Percentiles rank a stretch among this genome's conserved stretches.
Evolutionary conservation across 805 yeast species (phyloP).

Genomic region (Sungouiozyma intestinalis): DNA sequence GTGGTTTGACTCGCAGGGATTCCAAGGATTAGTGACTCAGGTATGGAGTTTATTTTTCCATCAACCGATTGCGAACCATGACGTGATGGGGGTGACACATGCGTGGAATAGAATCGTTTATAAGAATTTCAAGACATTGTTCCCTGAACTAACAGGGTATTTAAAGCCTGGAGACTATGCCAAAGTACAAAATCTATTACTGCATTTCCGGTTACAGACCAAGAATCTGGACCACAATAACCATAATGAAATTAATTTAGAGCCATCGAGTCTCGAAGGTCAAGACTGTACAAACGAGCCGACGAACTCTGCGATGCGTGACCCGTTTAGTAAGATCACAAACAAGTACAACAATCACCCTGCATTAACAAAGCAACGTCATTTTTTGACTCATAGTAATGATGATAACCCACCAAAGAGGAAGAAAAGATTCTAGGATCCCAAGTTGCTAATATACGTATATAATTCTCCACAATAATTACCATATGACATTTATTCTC

Average conservation of each 20-base stretch:
- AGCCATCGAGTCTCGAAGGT: not conserved
- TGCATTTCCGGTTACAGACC: not conserved
- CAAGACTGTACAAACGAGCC: not conserved
- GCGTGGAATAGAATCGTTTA: slow-evolving; percentile 27
- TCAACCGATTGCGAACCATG: not conserved
- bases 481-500: not conserved
- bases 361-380: not conserved
- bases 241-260: not conserved
- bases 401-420: not conserved
- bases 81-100: not conserved
- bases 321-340: not conserved
- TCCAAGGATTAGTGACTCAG: slow-evolving; percentile 14
- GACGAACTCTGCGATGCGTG: not conserved
- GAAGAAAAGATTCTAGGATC: not conserved
- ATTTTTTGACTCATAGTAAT: not conserved
- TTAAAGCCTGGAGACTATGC: slow-evolving; percentile 20
- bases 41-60: slow-evolving; percentile 15
- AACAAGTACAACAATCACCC: not conserved
- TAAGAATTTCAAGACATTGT: slow-evolving; percentile 17
- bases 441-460: no score
- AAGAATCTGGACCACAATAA: not conserved
- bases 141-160: slow-evolving; percentile 22
- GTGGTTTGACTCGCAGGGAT: slow-evolving; percentile 12
- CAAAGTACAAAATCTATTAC: slow-evolving; percentile 8
- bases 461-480: no score